Evolutionary conservation across 176 grass and related monocot species (phyloP).

Genomic region (Cymbopogon citratus): DNA sequence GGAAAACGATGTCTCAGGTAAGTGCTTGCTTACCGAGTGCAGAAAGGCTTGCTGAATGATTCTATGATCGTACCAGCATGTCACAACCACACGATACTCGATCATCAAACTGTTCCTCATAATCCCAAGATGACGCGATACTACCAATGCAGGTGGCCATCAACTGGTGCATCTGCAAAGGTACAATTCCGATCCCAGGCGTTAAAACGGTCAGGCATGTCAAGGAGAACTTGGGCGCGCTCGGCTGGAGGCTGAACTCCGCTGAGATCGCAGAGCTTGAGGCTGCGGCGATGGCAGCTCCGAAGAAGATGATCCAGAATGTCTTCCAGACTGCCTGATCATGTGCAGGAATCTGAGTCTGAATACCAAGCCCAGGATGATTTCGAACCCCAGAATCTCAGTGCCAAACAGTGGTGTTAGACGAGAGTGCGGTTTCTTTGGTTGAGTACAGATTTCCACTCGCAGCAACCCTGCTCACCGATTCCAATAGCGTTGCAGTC

Average conservation of each 20-base stretch:
- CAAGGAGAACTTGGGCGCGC: constrained; percentile 70
- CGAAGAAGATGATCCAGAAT: constrained; percentile 86
- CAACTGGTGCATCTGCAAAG: constrained; percentile 98
- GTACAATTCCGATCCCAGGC: constrained; percentile 75
- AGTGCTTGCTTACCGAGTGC: not conserved
- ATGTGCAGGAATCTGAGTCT: not conserved
- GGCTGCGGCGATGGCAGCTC: constrained; percentile 54
- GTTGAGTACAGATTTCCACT: not conserved
- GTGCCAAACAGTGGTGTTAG: not conserved
- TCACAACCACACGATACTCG: too few relatives aligned
- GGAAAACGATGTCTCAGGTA: constrained; percentile 92
- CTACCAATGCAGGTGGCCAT: constrained; percentile 61
- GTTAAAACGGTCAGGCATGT: constrained; percentile 70
- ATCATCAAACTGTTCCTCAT: not conserved
- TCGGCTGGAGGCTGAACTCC: constrained; percentile 63
- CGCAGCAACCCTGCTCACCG: not conserved
- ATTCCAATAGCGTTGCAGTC: not conserved
- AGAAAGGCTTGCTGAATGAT: not conserved
- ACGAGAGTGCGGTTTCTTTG: not conserved
- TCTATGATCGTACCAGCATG: not conserved
- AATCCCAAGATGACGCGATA: not conserved
- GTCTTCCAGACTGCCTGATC: constrained; percentile 77
- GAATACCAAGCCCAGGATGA: not conserved
- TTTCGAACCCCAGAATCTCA: not conserved
- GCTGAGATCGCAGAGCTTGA: constrained; percentile 72